phyloP scores from a whole-genome alignment of 495 filamentous ascomycete genomes.

The Penicillium coffeae region DNA sequence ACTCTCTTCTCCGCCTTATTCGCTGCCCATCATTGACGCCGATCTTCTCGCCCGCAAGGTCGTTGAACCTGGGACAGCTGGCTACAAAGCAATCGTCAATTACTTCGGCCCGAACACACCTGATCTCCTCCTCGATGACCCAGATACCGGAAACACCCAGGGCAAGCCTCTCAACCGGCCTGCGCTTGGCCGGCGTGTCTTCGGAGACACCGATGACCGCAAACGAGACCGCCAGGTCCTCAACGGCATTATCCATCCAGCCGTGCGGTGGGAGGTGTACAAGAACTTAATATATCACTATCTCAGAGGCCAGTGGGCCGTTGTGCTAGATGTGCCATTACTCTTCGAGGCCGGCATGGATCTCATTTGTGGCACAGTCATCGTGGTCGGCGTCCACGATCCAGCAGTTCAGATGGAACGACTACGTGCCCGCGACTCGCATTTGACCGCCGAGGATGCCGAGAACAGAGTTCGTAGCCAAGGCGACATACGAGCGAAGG shows the following conservation, averaged over 20 bases:
- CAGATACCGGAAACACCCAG: slow-evolving; percentile 31
- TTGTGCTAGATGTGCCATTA: slow-evolving; percentile 89
- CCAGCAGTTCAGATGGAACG: slow-evolving; percentile 74
- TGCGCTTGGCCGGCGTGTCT: slow-evolving; percentile 78
- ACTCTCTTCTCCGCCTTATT: slow-evolving; percentile 74
- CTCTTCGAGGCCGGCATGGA: slow-evolving; percentile 87
- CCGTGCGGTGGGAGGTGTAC: slow-evolving; percentile 74
- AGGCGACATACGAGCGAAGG: slow-evolving; percentile 79
- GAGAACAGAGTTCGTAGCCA: slow-evolving; percentile 78
- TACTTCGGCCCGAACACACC: slow-evolving; percentile 79
- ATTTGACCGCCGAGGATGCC: slow-evolving; percentile 74
- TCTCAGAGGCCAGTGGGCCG: slow-evolving; percentile 70
- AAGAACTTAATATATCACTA: slow-evolving; percentile 62
- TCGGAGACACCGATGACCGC: slow-evolving; percentile 64
- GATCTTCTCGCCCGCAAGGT: slow-evolving; percentile 87
- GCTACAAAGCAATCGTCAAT: slow-evolving; percentile 72
- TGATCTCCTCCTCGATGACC: slow-evolving; percentile 63
- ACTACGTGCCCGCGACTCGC: slow-evolving; percentile 63
- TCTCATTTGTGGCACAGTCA: slow-evolving; percentile 68
- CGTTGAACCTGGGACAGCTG: slow-evolving; percentile 81
- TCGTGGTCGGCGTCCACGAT: slow-evolving; percentile 79
- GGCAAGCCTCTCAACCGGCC: slow-evolving; percentile 78
- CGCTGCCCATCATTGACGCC: slow-evolving; percentile 90
- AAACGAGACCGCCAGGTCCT: slow-evolving; percentile 65
- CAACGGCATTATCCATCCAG: slow-evolving; percentile 90